Base-by-base conservation (phyloP, 2,329 filamentous ascomycete species). In the Chaetomium sp. region DNA sequence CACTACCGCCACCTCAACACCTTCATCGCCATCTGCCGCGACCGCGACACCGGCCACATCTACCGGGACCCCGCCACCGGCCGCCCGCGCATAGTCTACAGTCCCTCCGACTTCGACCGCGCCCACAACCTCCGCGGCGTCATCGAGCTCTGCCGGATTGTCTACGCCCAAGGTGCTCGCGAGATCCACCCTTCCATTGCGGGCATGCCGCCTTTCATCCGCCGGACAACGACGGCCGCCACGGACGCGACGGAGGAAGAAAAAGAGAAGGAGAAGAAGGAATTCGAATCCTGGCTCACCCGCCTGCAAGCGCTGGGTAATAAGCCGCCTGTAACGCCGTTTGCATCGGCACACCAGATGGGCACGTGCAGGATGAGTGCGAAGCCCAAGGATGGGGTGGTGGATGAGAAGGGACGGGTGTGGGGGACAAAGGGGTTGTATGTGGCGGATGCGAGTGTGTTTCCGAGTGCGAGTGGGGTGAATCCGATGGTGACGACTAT, bases 401-500 rank as follows among this genome's bases (percentile, higher is more conserved):
- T 86, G 2, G 80, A 85, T 64, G 68, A 72, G 3, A 71, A 69
- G 58, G 83, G 84, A 2, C 74, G 68, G 59, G 81, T 89, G 6
- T 91, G 86, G 85, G 86, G 80, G 1, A 77, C 75, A 0, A 72
- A 83, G 63, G 80, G 79, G 0, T 65, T 91, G 63, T 89, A 83
- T 66, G 81, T 91, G 14, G 82, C 84, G 8, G 88, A 92, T 69
- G 82, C 86, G 45, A 89, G 85, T 67, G 84, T 89, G 9, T 87
- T 91, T 59, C 88, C 87, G 1, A 86, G 80, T 55, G 87, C 87
- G 9, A 89, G 83, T 67, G 88, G 88, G 1, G 87, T 91, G 35
- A 91, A 91, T 68, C 88, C 88, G 10, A 91, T 92, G 88, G 75
- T 91, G 44, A 90, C 87, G 10, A 79, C 76, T 55, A 89, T 91